Percentiles rank a stretch among this genome's conserved stretches.
These are phyloP conservation scores for Chlorella vulgaris DNA, from an alignment of 139 green algal genomes.

Conservation along the genomic window DNA sequence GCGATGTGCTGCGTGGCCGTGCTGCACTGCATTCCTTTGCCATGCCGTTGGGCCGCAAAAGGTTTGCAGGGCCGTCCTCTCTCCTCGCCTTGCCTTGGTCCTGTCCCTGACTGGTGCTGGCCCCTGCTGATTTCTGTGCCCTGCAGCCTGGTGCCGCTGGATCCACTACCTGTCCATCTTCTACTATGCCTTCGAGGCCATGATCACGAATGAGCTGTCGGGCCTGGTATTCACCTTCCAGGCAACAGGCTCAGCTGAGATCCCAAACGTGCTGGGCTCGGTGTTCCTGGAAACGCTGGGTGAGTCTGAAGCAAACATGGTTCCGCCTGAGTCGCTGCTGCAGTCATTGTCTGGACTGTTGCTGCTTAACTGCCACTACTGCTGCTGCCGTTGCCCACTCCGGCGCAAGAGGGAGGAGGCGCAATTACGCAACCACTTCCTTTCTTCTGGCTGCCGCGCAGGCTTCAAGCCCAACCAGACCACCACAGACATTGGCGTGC, in stretches of 20 bases:
- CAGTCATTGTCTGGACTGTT: neutral
- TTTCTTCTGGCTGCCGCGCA: neutral
- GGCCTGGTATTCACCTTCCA: conserved; percentile 22
- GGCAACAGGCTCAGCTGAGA: neutral
- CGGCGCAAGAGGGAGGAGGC: neutral
- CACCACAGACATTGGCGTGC: conserved; percentile 36
- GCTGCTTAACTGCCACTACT: neutral
- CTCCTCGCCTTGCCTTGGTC: neutral
- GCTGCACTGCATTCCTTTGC: too few species aligned
- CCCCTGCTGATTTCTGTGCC: neutral
- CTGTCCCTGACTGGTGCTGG: neutral
- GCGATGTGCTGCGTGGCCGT: too few species aligned
- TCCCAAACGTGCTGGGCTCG: conserved; percentile 33
- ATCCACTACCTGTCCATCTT: conserved; percentile 71
- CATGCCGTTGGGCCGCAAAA: too few species aligned
- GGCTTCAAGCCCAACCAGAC: conserved; percentile 39
- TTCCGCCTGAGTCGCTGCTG: neutral
- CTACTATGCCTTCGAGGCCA: conserved; percentile 50
- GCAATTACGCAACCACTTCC: neutral
- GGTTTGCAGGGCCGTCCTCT: too few species aligned
- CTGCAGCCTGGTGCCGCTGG: conserved; percentile 59
- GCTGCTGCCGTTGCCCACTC: neutral
- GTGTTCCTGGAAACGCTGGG: conserved; percentile 37
- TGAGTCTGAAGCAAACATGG: too few species aligned
- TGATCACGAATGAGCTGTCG: conserved; percentile 40